These are phyloP conservation scores for Verticillium nonalfalfae DNA, from an alignment of 2,329 filamentous ascomycete species.

Conservation along the genomic window DNA sequence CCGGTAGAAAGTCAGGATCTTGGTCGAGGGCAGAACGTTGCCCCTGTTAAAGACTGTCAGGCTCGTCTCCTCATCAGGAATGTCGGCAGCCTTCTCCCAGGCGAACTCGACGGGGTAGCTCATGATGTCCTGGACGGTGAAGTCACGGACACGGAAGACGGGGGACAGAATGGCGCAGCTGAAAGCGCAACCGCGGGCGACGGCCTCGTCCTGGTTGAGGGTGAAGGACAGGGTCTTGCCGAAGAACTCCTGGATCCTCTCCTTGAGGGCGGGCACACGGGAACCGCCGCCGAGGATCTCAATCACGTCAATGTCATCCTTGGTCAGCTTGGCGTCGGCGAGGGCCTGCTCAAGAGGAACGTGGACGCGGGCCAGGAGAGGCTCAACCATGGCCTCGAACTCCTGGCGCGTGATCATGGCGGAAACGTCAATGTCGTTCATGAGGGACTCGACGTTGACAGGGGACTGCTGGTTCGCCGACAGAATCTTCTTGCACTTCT, in stretches of 20 bases:
- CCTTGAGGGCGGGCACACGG: conserved; percentile 89
- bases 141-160: conserved; percentile 97
- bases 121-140: conserved; percentile 94
- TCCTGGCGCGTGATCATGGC: conserved; percentile 90
- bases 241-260: conserved; percentile 84
- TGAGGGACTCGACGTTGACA: conserved; percentile 94
- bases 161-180: conserved; percentile 96
- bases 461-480: conserved; percentile 91
- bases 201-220: conserved; percentile 95
- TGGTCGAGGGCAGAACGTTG: conserved; percentile 95
- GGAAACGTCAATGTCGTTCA: conserved; percentile 93
- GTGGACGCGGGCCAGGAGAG: conserved; percentile 68
- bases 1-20: conserved; percentile 98
- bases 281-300: conserved; percentile 94
- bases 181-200: conserved; percentile 93
- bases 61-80: conserved; percentile 96
- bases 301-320: conserved; percentile 86
- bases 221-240: conserved; percentile 91
- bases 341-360: conserved; percentile 83
- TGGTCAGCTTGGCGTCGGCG: conserved; percentile 83
- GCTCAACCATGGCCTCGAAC: conserved; percentile 84
- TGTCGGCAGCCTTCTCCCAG: conserved; percentile 98
- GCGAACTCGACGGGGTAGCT: conserved; percentile 98
- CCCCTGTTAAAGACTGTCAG: conserved; percentile 96
- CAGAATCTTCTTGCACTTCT: conserved; percentile 98